Percentiles rank a stretch among this genome's conserved stretches.
Conservation (phyloP, 2,329 filamentous ascomycete genomes). For the Cercospora beticola region DNA sequence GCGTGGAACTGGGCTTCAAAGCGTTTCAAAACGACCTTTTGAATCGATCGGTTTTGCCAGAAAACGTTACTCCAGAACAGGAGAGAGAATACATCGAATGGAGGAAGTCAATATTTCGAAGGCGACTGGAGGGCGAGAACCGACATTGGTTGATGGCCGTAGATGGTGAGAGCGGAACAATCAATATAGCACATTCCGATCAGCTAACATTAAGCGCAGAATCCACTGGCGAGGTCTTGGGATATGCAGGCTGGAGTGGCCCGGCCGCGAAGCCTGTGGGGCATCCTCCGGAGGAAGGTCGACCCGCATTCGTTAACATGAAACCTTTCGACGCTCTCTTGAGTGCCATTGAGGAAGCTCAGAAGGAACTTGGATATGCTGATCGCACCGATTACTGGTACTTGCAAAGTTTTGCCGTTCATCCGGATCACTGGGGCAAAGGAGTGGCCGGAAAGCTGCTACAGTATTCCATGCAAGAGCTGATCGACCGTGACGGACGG, state of each 20-base stretch:
- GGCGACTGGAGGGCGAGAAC: background rate
- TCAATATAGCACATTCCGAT: background rate
- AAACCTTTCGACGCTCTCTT: background rate
- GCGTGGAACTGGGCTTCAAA: background rate
- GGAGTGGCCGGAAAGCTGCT: constrained; percentile 11
- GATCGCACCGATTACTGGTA: constrained; percentile 17
- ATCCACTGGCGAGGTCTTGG: background rate
- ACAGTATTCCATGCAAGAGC: constrained; percentile 1
- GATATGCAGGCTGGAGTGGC: constrained; percentile 8
- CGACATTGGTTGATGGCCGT: background rate
- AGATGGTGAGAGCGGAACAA: background rate
- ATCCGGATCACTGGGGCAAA: constrained; percentile 14
- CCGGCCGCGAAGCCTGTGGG: background rate
- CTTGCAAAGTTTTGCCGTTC: constrained; percentile 9
- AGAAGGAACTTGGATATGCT: constrained; percentile 10
- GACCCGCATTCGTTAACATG: constrained; percentile 9
- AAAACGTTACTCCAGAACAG: constrained; percentile 1
- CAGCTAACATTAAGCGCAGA: background rate
- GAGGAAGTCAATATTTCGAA: background rate
- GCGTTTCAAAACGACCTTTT: constrained; percentile 8
- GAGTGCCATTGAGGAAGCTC: background rate
- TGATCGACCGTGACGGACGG: constrained; percentile 7
- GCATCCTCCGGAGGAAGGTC: background rate
- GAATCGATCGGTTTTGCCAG: background rate
- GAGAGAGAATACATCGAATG: background rate